phyloP scores from a whole-genome alignment of 176 grass and related monocot species.

The Bolboschoenus planiculmis region DNA sequence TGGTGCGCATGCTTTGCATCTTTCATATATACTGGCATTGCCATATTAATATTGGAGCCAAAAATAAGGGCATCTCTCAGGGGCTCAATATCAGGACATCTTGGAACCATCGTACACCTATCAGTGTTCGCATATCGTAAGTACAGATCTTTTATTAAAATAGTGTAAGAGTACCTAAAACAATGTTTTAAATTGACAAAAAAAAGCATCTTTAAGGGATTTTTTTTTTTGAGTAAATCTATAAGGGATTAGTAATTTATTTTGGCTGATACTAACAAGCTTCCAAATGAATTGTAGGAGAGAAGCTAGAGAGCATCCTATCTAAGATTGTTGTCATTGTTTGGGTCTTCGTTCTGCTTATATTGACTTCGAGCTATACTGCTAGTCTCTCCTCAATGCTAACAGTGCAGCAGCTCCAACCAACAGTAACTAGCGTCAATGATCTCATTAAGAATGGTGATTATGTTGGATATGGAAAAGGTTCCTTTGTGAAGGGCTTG shows the following conservation, averaged over 20 bases:
- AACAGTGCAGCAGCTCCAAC: slow-evolving; percentile 39
- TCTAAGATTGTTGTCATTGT: slow-evolving; percentile 28
- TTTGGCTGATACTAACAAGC: background rate
- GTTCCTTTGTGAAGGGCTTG: slow-evolving; percentile 31
- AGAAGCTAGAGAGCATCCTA: slow-evolving; percentile 20
- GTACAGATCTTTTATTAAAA: no score
- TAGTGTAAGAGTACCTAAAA: no score
- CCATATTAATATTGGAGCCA: slow-evolving; percentile 38
- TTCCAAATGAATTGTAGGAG: slow-evolving; percentile 18
- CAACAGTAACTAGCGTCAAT: slow-evolving; percentile 26
- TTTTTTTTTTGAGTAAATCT: no score
- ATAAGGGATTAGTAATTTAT: no score
- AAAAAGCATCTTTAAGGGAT: no score
- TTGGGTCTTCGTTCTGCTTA: slow-evolving; percentile 31
- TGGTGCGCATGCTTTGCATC: slow-evolving; percentile 31
- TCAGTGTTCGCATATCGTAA: background rate
- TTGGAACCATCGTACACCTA: background rate
- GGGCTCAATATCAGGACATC: background rate
- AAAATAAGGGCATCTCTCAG: background rate
- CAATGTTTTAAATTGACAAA: no score
- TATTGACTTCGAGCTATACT: slow-evolving; percentile 53
- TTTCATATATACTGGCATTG: slow-evolving; percentile 34
- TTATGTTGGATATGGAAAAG: slow-evolving; percentile 31
- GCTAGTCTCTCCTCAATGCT: slow-evolving; percentile 48
- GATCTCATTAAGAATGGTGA: slow-evolving; percentile 35